Percentiles rank a stretch among this genome's conserved stretches.
Conservation (phyloP, 345 rosid genomes). For the Schrenkiella parvula region DNA sequence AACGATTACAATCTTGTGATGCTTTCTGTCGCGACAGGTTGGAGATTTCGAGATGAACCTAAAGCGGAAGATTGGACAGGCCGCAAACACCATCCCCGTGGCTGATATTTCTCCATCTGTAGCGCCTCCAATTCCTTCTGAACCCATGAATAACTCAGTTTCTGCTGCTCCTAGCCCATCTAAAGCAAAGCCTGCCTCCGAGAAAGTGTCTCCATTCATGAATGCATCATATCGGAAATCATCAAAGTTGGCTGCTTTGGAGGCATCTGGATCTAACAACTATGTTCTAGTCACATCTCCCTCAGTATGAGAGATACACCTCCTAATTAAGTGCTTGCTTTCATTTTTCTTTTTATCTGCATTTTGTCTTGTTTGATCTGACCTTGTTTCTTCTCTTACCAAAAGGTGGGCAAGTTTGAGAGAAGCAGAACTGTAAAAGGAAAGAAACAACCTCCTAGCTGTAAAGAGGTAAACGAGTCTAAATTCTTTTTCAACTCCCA, state of each 20-base stretch:
- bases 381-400: conserved; percentile 15
- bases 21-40: conserved; percentile 44
- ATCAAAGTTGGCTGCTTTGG: conserved; percentile 70
- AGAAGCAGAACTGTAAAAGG: conserved; percentile 76
- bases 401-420: conserved; percentile 74
- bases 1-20: background rate
- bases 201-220: conserved; percentile 54
- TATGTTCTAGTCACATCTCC: conserved; percentile 75
- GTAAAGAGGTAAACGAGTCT: conserved; percentile 56
- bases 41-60: conserved; percentile 94
- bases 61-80: conserved; percentile 57
- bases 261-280: conserved; percentile 66
- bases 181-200: conserved; percentile 49
- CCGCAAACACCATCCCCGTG: conserved; percentile 39
- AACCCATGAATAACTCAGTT: conserved; percentile 62
- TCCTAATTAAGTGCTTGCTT: background rate
- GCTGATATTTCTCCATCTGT: conserved; percentile 55
- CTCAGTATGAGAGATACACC: conserved; percentile 42
- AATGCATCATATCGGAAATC: conserved; percentile 63
- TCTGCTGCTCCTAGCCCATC: conserved; percentile 43
- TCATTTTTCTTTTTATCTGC: background rate
- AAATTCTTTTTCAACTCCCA: background rate
- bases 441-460: conserved; percentile 63
- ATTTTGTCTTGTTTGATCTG: background rate
- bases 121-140: conserved; percentile 80